Evolutionary conservation across 805 yeast genomes (phyloP), one percentile per base, ranked within the genome.

Genomic region (Torulaspora franciscae): DNA sequence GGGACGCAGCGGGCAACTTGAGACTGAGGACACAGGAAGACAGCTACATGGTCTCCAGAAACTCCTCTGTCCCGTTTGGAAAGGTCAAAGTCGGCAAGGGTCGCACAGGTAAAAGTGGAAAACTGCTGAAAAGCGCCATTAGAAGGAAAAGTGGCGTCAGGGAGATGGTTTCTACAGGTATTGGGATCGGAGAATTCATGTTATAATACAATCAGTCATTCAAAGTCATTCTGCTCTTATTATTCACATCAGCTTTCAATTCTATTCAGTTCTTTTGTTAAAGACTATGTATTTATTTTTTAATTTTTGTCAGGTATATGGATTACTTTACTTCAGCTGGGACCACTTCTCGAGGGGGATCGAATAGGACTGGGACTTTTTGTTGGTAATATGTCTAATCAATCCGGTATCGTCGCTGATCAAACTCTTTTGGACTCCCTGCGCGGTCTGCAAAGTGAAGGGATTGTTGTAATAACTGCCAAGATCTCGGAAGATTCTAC

Each of bases 361-460:
- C 4, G 7, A 38, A 7, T 38, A 4, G 7, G 10, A 24, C 19
- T 6, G 4, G 37, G 10, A 24, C 22, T 24, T 15, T 15, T 19
- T 24, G 13, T 28, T 27, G 30, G 10, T 27, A 14, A n/a, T 30
- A 81, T 82, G 88, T 81, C 88, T 1, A 76, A 70, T 47, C 85
- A 79, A 59, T 79, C 85, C 0, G 87, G 88, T 46, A 82, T 82
- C 45, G 52, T 56, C 8, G 67, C 69, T 2, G 56, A 59, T 22
- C 58, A 58, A 48, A 51, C 45, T 1, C 48, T 65, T 19, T 39
- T 60, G 27, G 55, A 57, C 30, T 38, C 44, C n/a, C 29, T 60
- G 33, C 44, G 37, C 28, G 46, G 29, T n/a, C 29, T 49, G 9
- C 43, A 36, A 10, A 37, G 37, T 17, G 38, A 41, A 6, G 45